phyloP scores from a whole-genome alignment of 768 basidiomycete species.

The Mycena capillaripes region DNA sequence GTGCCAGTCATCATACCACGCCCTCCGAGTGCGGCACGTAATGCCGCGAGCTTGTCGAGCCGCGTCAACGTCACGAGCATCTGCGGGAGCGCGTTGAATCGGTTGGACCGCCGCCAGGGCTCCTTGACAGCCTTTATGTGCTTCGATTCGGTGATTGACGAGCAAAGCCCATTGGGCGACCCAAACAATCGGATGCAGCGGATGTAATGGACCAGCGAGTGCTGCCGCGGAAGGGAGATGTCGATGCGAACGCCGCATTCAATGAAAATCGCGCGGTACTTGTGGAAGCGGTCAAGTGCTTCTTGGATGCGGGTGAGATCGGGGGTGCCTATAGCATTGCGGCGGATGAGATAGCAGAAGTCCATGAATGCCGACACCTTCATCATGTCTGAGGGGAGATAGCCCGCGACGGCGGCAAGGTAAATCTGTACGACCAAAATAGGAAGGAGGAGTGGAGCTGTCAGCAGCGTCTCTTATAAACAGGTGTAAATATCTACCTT shows the following conservation, averaged over 20 bases:
- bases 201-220: constrained; percentile 39
- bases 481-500: constrained; percentile 38
- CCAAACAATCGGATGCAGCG: constrained; percentile 39
- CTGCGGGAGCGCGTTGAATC: constrained; percentile 43
- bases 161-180: constrained; percentile 49
- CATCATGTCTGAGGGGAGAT: constrained; percentile 47
- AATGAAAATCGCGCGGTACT: constrained; percentile 46
- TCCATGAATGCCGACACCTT: constrained; percentile 44
- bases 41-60: constrained; percentile 44
- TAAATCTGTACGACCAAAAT: constrained; percentile 40
- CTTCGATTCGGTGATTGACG: constrained; percentile 50
- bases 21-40: constrained; percentile 28
- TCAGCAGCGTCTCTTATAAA: not conserved
- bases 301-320: constrained; percentile 24
- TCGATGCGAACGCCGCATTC: constrained; percentile 35
- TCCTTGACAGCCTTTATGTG: constrained; percentile 53
- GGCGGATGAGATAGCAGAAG: constrained; percentile 44
- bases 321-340: constrained; percentile 35
- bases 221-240: constrained; percentile 47
- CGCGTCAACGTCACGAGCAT: constrained; percentile 46
- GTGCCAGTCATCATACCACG: constrained; percentile 31
- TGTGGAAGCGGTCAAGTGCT: constrained; percentile 45
- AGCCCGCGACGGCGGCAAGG: constrained; percentile 45
- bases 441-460: not conserved
- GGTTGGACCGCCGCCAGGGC: constrained; percentile 45